phyloP scores from a whole-genome alignment of 495 filamentous ascomycete species.

The Cetradonia linearis region DNA sequence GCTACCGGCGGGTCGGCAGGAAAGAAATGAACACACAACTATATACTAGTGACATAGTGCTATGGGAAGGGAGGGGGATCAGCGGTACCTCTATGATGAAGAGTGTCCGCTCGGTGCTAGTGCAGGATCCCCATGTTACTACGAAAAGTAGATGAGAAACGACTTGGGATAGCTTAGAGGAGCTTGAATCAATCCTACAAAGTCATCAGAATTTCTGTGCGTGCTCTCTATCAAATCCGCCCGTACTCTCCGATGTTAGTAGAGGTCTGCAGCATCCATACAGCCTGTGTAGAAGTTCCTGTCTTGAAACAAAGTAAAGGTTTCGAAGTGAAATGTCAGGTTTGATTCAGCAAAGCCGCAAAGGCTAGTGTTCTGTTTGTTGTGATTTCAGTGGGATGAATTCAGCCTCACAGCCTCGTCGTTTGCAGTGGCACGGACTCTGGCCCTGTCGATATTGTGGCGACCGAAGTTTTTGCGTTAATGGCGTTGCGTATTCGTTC shows the following conservation, averaged over 20 bases:
- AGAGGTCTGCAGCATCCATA: too few relatives aligned
- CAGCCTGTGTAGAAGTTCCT: too few relatives aligned
- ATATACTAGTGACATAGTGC: background rate
- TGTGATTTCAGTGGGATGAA: too few relatives aligned
- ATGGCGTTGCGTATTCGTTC: too few relatives aligned
- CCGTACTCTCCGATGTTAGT: too few relatives aligned
- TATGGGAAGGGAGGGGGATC: background rate
- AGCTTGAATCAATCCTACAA: background rate
- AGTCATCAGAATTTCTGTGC: background rate
- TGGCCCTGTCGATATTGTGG: background rate
- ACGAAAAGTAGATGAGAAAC: conserved; percentile 6
- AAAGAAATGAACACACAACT: conserved; percentile 20
- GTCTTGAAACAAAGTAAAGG: too few relatives aligned
- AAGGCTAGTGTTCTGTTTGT: too few relatives aligned
- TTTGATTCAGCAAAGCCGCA: too few relatives aligned
- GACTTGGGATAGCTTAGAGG: background rate
- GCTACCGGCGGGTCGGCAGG: conserved; percentile 14
- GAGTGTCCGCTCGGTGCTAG: background rate
- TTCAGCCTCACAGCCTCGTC: background rate
- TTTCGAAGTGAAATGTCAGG: too few relatives aligned
- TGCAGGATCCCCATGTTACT: background rate
- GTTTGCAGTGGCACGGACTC: background rate
- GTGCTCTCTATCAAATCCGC: too few relatives aligned
- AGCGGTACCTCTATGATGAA: background rate
- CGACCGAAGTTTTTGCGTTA: too few relatives aligned